Base-by-base conservation (phyloP, 2,329 filamentous ascomycete species). In the Trichophyton rubrum region DNA sequence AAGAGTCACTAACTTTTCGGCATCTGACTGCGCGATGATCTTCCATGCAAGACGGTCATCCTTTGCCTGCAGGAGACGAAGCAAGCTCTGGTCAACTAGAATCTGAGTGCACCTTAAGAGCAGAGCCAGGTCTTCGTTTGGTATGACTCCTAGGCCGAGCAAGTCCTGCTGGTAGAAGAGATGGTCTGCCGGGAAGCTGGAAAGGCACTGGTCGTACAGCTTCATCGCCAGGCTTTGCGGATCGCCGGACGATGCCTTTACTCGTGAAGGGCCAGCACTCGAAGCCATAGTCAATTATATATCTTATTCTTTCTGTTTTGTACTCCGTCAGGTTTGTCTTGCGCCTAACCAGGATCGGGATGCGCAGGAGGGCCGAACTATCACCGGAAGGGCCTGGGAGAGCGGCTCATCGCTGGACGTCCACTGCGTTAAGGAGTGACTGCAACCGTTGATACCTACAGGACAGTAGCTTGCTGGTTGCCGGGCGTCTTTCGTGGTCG, bases 161-260 rank as follows among this genome's bases (percentile, higher is more conserved):
- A 79, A 69, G 62, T 79, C 77, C 43, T 77, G 69, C 64, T 79
- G 77, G 58, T 74, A 74, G 66, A 79, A 77, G 43, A 77, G 67
- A 62, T 76, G 73, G 60, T 77, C 75, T 30, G 70, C 61, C 33
- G 73, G 66, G 61, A 72, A 74, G 56, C 72, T 71, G 56, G 69
- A 69, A 24, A 70, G 62, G 61, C 77, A 79, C 65, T 72, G 72
- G 53, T 75, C 72, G 68, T 79, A 79, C 49, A 79, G 70, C 60
- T 72, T 71, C 27, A 74, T 71, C 59, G 75, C 75, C 60, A 78
- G 72, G 64, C 74, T 72, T 59, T 67, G 66, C 64, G 66, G 62
- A 66, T 69, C 61, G 49, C 20, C 20, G 20, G 62, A 60, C 35
- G 62, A 60, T n/a, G 64, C 68, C 65, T 61, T 63, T 67, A 58